Base-by-base conservation (phyloP, 768 basidiomycete species). In the Amanita thiersii region DNA sequence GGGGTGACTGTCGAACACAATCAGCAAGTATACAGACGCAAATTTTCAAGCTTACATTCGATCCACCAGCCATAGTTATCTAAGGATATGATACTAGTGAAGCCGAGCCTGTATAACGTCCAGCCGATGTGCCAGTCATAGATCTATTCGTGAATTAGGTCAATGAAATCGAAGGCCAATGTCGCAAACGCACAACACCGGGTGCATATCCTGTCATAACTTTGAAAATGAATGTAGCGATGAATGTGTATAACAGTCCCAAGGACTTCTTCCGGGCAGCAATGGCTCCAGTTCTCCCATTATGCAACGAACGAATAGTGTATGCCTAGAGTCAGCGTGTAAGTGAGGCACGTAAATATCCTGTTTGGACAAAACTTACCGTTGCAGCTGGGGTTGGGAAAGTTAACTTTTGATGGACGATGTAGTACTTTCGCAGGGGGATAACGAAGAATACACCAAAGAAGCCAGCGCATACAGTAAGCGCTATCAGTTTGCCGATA, bases 381-480 rank as follows among this genome's bases (percentile, higher is more conserved):
- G 79, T 77, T 11, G 79, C 81, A 44, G 81, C 73, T 20, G 74
- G 75, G 1, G 78, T 78, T 0, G 77, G 78, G 63, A 81, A 80
- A 11, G 73, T 73, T 11, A 79, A 57, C 54, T 77, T 78, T 54
- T 77, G 75, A 50, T 73, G 67, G 39, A 81, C 60, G 48, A 81
- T 77, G 58, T 74, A 81, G 56, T 75, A 75, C 48, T 70, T 72
- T 41, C 75, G 69, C 25, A 79, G 59, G 1, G 79, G 78, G 43
- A 81, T 74, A 41, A 75, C 76, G 64, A 83, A 82, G 57, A 80
- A 77, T 6, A 79, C 69, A 34, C 75, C 77, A 47, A 76, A 79
- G 63, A 79, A 75, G 28, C 70, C 72, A 36, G 71, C 66, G 46
- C 67, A 70, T 9, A 67, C 56, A 6, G 73, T 73, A 29, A 81